Conservation (phyloP, 2,329 filamentous ascomycete species). For the Colletotrichum limetticola region DNA sequence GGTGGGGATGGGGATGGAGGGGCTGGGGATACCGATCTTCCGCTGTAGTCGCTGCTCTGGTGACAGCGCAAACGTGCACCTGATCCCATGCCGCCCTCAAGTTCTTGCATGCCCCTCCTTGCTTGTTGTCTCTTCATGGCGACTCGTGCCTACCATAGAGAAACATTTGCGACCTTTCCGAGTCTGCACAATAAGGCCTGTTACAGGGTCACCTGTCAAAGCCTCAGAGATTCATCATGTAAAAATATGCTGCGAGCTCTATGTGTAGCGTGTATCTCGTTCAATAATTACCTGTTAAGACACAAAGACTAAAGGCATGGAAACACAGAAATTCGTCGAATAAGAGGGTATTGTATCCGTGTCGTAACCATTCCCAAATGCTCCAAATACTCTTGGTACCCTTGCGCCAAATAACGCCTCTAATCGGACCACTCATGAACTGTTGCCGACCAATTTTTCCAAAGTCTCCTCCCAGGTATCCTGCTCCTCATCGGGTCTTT, state of each 20-base stretch:
- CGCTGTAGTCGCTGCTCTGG: neutral
- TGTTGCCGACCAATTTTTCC: neutral
- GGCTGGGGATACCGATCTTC: neutral
- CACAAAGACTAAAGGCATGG: neutral
- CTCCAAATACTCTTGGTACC: neutral
- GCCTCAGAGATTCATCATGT: neutral
- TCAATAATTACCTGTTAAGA: neutral
- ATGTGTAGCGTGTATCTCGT: neutral
- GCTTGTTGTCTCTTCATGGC: neutral
- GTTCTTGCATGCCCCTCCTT: neutral
- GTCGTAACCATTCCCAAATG: neutral
- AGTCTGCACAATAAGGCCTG: neutral
- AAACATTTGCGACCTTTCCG: neutral
- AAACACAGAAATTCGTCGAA: neutral
- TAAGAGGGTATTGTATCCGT: slow-evolving; percentile 15
- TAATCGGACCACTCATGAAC: neutral
- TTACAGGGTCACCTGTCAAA: neutral
- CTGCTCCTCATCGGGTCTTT: slow-evolving; percentile 13
- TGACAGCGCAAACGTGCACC: neutral
- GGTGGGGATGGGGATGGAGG: too few species aligned
- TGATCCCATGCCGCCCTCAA: neutral
- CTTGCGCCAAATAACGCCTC: slow-evolving; percentile 21
- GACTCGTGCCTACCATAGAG: neutral
- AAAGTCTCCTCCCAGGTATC: neutral
- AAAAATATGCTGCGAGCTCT: slow-evolving; percentile 6